These are phyloP conservation scores for Vitis labrusca DNA, from an alignment of 164 flowering plant species.

Conservation along the genomic window DNA sequence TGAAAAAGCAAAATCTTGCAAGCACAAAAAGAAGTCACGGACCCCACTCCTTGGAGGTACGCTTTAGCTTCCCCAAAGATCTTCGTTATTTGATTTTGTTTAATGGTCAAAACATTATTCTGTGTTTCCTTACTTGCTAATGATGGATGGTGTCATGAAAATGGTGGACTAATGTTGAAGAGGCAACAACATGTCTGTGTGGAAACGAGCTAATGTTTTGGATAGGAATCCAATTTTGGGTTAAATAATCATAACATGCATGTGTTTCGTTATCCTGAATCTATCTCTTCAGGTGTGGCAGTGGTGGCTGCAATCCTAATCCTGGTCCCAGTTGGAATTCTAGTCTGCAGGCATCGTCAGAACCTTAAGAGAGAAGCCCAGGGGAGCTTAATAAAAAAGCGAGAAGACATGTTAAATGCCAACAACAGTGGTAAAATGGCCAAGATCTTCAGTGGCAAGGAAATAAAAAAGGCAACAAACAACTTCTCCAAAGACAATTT, in stretches of 20 bases:
- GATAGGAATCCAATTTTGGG: no score
- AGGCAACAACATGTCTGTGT: no score
- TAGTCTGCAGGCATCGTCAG: slow-evolving; percentile 8
- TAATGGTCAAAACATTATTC: no score
- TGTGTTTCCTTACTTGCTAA: no score
- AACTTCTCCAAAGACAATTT: slow-evolving; percentile 35
- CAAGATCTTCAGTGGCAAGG: slow-evolving; percentile 33
- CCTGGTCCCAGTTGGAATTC: slow-evolving; percentile 4
- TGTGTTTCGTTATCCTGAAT: neutral
- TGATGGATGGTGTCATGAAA: no score
- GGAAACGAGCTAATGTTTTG: no score
- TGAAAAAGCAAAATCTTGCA: slow-evolving; percentile 12
- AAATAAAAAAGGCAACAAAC: slow-evolving; percentile 34
- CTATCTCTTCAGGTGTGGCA: neutral
- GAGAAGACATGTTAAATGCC: slow-evolving; percentile 26
- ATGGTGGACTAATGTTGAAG: no score
- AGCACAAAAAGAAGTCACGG: slow-evolving; percentile 12
- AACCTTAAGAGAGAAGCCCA: slow-evolving; percentile 10
- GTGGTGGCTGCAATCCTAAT: slow-evolving; percentile 7
- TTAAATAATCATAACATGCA: neutral
- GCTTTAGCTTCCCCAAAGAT: neutral
- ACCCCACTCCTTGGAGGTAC: slow-evolving; percentile 13
- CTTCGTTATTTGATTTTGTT: no score
- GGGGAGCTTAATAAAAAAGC: slow-evolving; percentile 14
- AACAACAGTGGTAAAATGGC: slow-evolving; percentile 29